These are phyloP conservation scores for Evansstolkia leycettana DNA, from an alignment of 495 filamentous ascomycete genomes.

Conservation along the genomic window DNA sequence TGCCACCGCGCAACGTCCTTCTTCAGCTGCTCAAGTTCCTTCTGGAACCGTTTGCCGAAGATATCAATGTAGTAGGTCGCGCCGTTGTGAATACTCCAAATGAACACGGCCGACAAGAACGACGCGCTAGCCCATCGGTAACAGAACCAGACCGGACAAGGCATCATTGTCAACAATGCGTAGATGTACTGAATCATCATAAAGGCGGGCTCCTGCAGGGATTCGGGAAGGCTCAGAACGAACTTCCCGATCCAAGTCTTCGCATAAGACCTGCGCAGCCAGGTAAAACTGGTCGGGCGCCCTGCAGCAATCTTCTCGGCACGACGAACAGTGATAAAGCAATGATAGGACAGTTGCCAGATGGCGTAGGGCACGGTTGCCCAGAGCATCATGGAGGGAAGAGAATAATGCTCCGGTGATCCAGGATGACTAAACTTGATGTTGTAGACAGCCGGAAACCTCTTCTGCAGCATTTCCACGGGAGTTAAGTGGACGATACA, in stretches of 20 bases:
- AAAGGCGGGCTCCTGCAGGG: constrained; percentile 77
- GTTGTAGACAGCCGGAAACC: constrained; percentile 79
- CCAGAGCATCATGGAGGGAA: constrained; percentile 82
- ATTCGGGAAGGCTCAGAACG: constrained; percentile 63
- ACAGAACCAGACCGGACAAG: constrained; percentile 92
- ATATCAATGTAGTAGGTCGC: constrained; percentile 96
- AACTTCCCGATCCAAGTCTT: constrained; percentile 78
- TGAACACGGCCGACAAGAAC: constrained; percentile 70
- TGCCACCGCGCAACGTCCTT: constrained; percentile 89
- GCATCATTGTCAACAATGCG: constrained; percentile 83
- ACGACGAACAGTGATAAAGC: constrained; percentile 84
- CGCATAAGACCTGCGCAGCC: constrained; percentile 82
- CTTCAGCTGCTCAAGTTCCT: constrained; percentile 84
- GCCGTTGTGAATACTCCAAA: constrained; percentile 90
- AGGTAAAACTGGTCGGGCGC: constrained; percentile 91
- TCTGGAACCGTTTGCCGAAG: constrained; percentile 92
- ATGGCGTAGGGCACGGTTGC: constrained; percentile 81
- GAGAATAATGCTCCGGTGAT: constrained; percentile 64
- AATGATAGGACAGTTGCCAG: constrained; percentile 88
- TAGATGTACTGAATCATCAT: constrained; percentile 94
- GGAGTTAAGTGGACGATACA: constrained; percentile 77
- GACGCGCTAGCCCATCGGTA: constrained; percentile 63
- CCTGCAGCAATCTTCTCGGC: constrained; percentile 92
- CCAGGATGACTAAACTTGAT: constrained; percentile 63
- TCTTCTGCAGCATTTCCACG: constrained; percentile 44